These are phyloP conservation scores for Neonectria punicea DNA, from an alignment of 2,329 filamentous ascomycete species.

Conservation along the genomic window DNA sequence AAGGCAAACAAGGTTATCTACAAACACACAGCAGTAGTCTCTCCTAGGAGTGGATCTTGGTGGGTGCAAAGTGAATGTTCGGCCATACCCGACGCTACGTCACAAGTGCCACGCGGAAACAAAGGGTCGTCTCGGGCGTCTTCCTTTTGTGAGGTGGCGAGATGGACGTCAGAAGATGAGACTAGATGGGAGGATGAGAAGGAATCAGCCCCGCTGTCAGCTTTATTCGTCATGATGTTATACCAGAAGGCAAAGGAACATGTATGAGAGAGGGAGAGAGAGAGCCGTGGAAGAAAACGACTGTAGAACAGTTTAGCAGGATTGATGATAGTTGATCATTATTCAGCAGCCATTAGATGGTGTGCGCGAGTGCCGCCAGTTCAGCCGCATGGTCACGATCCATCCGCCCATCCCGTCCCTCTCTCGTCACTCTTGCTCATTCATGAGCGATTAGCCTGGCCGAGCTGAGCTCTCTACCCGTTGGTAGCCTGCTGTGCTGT, in stretches of 20 bases:
- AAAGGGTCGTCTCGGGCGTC: not conserved
- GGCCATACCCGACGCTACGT: slow-evolving; percentile 19
- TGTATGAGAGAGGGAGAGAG: not conserved
- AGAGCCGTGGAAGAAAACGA: not conserved
- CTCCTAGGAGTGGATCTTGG: slow-evolving; percentile 11
- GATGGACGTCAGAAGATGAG: not conserved
- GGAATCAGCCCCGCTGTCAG: slow-evolving; percentile 7
- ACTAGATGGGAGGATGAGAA: not conserved
- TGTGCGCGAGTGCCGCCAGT: slow-evolving; percentile 1
- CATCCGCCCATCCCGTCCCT: not conserved
- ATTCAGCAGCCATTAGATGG: not conserved
- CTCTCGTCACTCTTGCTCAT: not conserved
- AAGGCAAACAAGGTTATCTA: slow-evolving; percentile 1
- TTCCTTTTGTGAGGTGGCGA: not conserved
- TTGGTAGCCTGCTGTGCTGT: not conserved
- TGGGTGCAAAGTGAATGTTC: slow-evolving; percentile 19
- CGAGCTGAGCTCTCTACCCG: not conserved
- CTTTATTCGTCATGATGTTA: not conserved
- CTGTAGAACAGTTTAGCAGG: not conserved
- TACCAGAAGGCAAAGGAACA: not conserved
- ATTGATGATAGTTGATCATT: slow-evolving; percentile 1
- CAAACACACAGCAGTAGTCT: not conserved
- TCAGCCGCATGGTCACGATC: not conserved
- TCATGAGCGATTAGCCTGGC: not conserved
- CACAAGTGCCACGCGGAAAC: slow-evolving; percentile 3